phyloP scores from a whole-genome alignment of 805 yeast genomes.

The Kodamaea fukazawae region DNA sequence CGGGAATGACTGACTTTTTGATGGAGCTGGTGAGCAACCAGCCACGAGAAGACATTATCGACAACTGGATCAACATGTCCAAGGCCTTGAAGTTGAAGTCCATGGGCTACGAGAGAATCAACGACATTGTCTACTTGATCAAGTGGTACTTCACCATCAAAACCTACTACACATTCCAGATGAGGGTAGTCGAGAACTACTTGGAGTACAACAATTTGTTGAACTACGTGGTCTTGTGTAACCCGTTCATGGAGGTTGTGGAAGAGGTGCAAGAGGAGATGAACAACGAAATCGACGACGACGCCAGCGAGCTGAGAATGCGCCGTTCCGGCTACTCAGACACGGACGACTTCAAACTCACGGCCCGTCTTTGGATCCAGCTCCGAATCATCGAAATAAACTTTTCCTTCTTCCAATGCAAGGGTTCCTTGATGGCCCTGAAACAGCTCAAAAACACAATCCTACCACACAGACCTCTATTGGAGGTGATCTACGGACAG shows the following conservation, averaged over 20 bases:
- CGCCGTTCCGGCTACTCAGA: conserved; percentile 7
- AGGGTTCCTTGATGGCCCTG: conserved; percentile 25
- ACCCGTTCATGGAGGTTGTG: conserved; percentile 17
- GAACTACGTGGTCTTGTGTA: conserved; percentile 17
- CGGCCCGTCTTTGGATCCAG: conserved; percentile 26
- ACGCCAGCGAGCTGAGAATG: background rate
- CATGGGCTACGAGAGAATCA: conserved; percentile 18
- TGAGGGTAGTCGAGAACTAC: conserved; percentile 22
- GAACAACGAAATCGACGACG: background rate
- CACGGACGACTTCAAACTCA: conserved; percentile 15
- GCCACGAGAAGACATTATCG: conserved; percentile 15
- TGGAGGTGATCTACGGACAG: conserved; percentile 18
- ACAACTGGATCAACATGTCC: conserved; percentile 16
- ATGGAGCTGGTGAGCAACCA: conserved; percentile 8
- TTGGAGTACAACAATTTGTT: conserved; percentile 28
- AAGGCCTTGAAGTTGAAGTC: conserved; percentile 17
- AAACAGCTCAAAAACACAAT: conserved; percentile 23
- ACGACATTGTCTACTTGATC: conserved; percentile 23
- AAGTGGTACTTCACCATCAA: conserved; percentile 26
- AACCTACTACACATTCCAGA: conserved; percentile 18
- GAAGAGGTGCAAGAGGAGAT: conserved; percentile 10
- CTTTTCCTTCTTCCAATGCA: conserved; percentile 26
- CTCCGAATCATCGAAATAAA: conserved; percentile 27
- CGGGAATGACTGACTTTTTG: conserved; percentile 6
- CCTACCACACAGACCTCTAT: conserved; percentile 21